Conservation (phyloP, 139 green algal genomes). For the Bryopsis sp. region DNA sequence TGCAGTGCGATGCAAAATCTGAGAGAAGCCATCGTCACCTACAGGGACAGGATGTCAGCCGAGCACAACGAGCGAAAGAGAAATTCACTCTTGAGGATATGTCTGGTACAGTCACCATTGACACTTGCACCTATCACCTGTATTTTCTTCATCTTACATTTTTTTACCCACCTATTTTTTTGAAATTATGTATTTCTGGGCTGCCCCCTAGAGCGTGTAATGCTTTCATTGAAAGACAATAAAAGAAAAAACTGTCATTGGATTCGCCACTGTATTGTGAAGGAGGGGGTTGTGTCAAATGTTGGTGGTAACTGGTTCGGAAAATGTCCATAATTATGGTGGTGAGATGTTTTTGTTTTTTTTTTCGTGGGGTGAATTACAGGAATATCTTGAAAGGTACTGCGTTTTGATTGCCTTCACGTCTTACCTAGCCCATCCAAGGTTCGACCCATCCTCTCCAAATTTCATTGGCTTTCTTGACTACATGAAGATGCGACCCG, state of each 20-base stretch:
- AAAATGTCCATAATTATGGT: no score
- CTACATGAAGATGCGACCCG: conserved; percentile 10
- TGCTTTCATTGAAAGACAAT: no score
- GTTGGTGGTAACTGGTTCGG: no score
- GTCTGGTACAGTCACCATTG: conserved; percentile 40
- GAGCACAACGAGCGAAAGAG: conserved; percentile 71
- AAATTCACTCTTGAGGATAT: conserved; percentile 58
- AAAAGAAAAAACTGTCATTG: no score
- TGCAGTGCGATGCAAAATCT: conserved; percentile 61
- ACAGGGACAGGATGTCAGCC: conserved; percentile 65
- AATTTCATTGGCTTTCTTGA: conserved; percentile 20
- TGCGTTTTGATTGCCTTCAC: conserved; percentile 77
- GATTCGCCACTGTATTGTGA: no score
- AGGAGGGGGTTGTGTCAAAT: no score
- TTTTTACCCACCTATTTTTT: no score
- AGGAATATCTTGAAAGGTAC: conserved; percentile 72
- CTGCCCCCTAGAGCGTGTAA: no score
- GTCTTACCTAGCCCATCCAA: conserved; percentile 58
- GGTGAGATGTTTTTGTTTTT: no score
- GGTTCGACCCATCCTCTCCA: conserved; percentile 40
- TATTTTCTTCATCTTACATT: no score
- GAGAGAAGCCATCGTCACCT: conserved; percentile 68
- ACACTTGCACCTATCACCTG: no score
- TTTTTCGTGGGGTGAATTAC: not conserved
- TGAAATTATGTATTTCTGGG: no score